A percentile compares a stretch with the other conserved stretches of the same genome.
phyloP scores from a whole-genome alignment of 116 monocot species.

The Zostera marina region DNA sequence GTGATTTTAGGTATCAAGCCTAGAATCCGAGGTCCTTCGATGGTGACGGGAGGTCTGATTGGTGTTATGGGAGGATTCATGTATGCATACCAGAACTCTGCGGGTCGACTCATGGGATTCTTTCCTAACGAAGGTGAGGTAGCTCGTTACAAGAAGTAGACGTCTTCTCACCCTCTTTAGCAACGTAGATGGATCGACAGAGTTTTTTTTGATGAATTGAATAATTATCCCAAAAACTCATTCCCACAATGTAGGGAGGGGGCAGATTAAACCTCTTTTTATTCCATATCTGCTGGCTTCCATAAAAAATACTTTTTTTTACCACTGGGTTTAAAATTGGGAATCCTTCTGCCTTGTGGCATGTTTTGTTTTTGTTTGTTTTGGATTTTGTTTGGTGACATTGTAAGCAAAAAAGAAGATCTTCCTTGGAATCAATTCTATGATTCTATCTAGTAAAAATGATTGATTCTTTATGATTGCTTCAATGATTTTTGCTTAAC shows the following conservation, averaged over 20 bases:
- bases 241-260: neutral
- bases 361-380: too few species aligned
- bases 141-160: conserved; percentile 46
- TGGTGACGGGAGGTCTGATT: conserved; percentile 92
- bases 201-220: neutral
- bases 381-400: too few species aligned
- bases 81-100: conserved; percentile 99
- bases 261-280: too few species aligned
- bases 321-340: too few species aligned
- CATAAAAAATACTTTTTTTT: too few species aligned
- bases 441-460: too few species aligned
- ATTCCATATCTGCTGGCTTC: too few species aligned
- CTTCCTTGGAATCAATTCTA: too few species aligned
- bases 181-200: neutral
- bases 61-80: conserved; percentile 95
- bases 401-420: too few species aligned
- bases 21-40: conserved; percentile 87
- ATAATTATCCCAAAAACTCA: neutral
- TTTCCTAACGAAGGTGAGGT: conserved; percentile 93
- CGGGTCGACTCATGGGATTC: conserved; percentile 94
- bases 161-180: neutral
- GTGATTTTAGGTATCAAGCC: conserved; percentile 58
- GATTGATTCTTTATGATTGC: too few species aligned
- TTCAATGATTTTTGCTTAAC: too few species aligned
- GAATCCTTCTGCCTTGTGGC: too few species aligned